phyloP scores from a whole-genome alignment of 129 eudicot species.

The carrot (Daucus carota) region DH1_v3.0 NC_030384.2:26814501-26815000 shows the following conservation, averaged over 20 bases:
- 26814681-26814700: too few relatives aligned
- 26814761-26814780: background rate
- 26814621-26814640: too few relatives aligned
- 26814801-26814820: background rate
- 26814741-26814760: background rate
- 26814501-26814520: too few relatives aligned
- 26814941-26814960: background rate
- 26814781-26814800: background rate
- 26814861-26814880: constrained; percentile 1
- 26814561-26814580: too few relatives aligned
- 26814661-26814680: too few relatives aligned
- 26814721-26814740: too few relatives aligned
- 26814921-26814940: background rate
- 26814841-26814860: background rate
- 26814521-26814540: too few relatives aligned
- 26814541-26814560: too few relatives aligned
- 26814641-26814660: too few relatives aligned
- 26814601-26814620: too few relatives aligned
- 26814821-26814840: background rate
- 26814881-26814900: background rate
- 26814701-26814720: too few relatives aligned
- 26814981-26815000: background rate
- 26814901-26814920: background rate
- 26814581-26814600: too few relatives aligned
- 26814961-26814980: background rate